phyloP scores from a whole-genome alignment of 1,139 yeast species.

The Candida dubliniensis region DNA sequence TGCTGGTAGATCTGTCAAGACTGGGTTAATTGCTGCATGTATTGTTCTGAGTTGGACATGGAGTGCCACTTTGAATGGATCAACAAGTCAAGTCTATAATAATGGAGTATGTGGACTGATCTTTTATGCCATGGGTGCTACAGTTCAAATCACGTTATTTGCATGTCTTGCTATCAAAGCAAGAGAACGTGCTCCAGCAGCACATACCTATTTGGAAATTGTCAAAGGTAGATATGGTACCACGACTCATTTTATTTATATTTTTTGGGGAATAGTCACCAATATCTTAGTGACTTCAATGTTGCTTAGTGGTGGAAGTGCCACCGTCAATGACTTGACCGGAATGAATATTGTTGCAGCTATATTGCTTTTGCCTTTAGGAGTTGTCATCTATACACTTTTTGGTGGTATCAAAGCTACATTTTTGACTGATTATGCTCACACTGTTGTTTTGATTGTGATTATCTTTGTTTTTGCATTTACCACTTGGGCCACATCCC shows the following conservation, averaged over 20 bases:
- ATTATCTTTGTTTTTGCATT: constrained; percentile 65
- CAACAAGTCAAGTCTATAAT: constrained; percentile 74
- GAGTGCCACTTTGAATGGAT: constrained; percentile 82
- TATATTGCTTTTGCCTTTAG: constrained; percentile 76
- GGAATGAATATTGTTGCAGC: constrained; percentile 86
- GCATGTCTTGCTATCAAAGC: constrained; percentile 56
- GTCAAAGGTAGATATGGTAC: constrained; percentile 53
- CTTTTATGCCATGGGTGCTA: constrained; percentile 55
- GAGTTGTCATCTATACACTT: constrained; percentile 78
- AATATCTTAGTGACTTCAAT: constrained; percentile 85
- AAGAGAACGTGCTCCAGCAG: constrained; percentile 56
- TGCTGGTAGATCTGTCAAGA: constrained; percentile 81
- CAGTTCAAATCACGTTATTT: constrained; percentile 53
- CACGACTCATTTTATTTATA: constrained; percentile 63
- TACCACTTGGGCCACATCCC: constrained; percentile 59
- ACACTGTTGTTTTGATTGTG: constrained; percentile 61
- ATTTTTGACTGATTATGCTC: constrained; percentile 82
- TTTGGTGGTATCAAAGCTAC: constrained; percentile 93
- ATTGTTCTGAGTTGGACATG: constrained; percentile 94
- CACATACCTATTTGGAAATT: constrained; percentile 58
- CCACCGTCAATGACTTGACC: constrained; percentile 71
- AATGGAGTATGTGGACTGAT: constrained; percentile 68
- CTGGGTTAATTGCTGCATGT: constrained; percentile 80
- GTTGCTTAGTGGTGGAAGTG: constrained; percentile 85
- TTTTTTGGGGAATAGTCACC: constrained; percentile 82